These are phyloP conservation scores for Chlorociboria aeruginascens DNA, from an alignment of 495 filamentous ascomycete genomes.

Conservation along the genomic window DNA sequence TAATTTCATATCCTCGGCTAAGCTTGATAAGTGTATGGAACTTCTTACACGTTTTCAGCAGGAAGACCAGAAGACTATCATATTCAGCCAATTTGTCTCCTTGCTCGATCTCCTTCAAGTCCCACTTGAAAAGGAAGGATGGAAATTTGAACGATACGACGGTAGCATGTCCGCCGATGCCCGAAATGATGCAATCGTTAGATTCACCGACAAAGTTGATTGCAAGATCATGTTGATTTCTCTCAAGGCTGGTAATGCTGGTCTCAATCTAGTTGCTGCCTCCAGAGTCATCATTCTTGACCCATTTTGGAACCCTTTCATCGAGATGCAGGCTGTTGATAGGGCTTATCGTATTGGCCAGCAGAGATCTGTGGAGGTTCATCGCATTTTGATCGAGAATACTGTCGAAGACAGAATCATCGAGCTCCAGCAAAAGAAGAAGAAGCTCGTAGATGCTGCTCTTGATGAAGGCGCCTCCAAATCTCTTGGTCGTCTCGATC, in stretches of 20 bases:
- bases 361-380: constrained; percentile 58
- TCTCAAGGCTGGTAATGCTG: constrained; percentile 82
- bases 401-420: constrained; percentile 91
- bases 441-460: constrained; percentile 63
- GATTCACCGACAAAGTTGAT: constrained; percentile 54
- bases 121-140: constrained; percentile 50
- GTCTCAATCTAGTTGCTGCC: constrained; percentile 80
- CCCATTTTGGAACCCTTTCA: constrained; percentile 94
- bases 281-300: constrained; percentile 85
- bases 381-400: constrained; percentile 61
- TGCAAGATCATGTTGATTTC: constrained; percentile 77
- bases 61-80: constrained; percentile 64
- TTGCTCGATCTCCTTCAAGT: constrained; percentile 87
- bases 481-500: constrained; percentile 14
- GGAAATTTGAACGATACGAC: constrained; percentile 65
- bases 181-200: constrained; percentile 58
- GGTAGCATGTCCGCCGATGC: constrained; percentile 63
- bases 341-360: constrained; percentile 89
- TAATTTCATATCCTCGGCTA: constrained; percentile 62
- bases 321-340: constrained; percentile 91
- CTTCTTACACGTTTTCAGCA: constrained; percentile 36
- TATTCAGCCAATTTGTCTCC: constrained; percentile 89
- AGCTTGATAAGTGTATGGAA: constrained; percentile 64
- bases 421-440: constrained; percentile 74
- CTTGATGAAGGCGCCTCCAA: constrained; percentile 55